Evolutionary conservation across 495 filamentous ascomycete species (phyloP).

Genomic region (Penicillium fimorum): DNA sequence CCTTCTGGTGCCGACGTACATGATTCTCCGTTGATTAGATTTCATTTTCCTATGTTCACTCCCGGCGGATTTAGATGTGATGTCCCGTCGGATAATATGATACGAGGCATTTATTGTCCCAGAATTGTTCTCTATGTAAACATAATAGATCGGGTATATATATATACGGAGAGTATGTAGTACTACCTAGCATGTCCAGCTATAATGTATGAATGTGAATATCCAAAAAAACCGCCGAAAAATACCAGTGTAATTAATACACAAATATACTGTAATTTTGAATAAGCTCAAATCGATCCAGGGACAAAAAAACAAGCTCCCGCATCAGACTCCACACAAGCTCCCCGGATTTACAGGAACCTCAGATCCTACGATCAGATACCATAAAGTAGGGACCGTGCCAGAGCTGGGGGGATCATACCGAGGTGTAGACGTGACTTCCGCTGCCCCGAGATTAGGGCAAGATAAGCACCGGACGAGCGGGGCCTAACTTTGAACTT

Average conservation of each 20-base stretch:
- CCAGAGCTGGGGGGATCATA: slow-evolving; percentile 9
- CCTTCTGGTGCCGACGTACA: slow-evolving; percentile 32
- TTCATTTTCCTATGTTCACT: slow-evolving; percentile 33
- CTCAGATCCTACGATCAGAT: neutral
- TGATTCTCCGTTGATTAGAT: slow-evolving; percentile 31
- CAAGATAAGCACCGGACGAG: slow-evolving; percentile 20
- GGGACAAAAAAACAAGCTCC: slow-evolving; percentile 4
- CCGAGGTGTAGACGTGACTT: slow-evolving; percentile 14
- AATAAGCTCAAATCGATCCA: slow-evolving; percentile 8
- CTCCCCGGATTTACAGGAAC: slow-evolving; percentile 27
- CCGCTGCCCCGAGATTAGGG: slow-evolving; percentile 27
- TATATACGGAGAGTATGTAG: no score
- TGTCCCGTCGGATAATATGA: slow-evolving; percentile 37
- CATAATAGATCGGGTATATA: neutral
- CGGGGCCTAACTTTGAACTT: slow-evolving; percentile 10
- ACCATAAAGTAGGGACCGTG: slow-evolving; percentile 27
- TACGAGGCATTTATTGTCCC: slow-evolving; percentile 16
- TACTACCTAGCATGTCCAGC: neutral
- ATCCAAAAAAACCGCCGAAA: neutral
- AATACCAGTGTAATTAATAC: neutral
- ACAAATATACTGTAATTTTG: slow-evolving; percentile 12
- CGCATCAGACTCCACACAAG: slow-evolving; percentile 27
- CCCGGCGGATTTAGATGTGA: slow-evolving; percentile 32
- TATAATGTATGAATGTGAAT: neutral
- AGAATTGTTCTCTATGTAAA: neutral